Evolutionary conservation across 805 yeast genomes (phyloP), one percentile per base, ranked within the genome.

Genomic region (Jamesozyma spencerorum): DNA sequence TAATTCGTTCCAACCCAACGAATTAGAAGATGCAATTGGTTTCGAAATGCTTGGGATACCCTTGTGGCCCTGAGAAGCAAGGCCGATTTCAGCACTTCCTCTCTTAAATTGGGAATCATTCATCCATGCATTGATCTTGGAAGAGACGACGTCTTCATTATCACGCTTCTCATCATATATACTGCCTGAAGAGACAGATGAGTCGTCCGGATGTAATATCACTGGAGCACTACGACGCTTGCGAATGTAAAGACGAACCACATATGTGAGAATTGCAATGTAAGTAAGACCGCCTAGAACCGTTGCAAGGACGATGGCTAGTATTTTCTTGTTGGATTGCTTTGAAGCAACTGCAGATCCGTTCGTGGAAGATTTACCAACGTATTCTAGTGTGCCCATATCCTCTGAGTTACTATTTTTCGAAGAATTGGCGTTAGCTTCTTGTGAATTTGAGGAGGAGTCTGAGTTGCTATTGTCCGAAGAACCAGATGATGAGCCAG

Each of bases 281-380:
- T 84, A 83, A 8, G 75, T 64, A 6, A 74, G 65, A 35, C 85
- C 80, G 40, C 96, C 97, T 12, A 75, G 77, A 24, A 85, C 78
- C 5, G 94, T 78, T 36, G 97, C 96, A 31, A 85, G 71, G 12
- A 90, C 79, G 39, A 87, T 74, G 29, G 94, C 95, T 19, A 83
- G 80, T 18, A 85, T 71, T 46, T 71, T 71, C 35, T 65, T 64
- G 44, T 63, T 64, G 42, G 31, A 22, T 22, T 63, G 58, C 30
- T 27, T 20, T 4, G 60, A 48, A 5, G 59, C 38, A 4, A 34
- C 12, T 7, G 43, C 28, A 15, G 43, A 35, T 15, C 54, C 53
- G 6, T 48, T 37, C 18, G 42, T 19, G 1, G 34, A 34, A 36
- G 41, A 33, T 22, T 46, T 47, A 14, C 31, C 18, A 19, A 42